Evolutionary conservation across 805 yeast genomes (phyloP).

Genomic region (Lipomyces yamadae): DNA sequence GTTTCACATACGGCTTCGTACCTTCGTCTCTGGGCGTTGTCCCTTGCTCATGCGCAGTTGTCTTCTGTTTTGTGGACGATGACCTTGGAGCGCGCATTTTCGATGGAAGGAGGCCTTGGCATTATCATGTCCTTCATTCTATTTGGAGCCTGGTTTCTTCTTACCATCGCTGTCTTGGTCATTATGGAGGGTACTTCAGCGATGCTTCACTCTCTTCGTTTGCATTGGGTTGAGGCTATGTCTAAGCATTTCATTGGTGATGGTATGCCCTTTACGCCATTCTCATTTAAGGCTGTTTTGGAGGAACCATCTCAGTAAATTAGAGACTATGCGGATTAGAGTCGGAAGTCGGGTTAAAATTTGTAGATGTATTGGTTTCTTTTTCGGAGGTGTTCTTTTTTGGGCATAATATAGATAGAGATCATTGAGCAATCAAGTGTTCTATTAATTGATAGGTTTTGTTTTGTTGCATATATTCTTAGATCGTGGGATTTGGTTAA

Average conservation of each 20-base stretch:
- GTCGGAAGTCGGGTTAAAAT: neutral
- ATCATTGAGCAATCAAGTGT: neutral
- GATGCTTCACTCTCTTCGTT: slow-evolving; percentile 96
- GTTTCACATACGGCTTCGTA: slow-evolving; percentile 99
- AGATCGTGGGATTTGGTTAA: slow-evolving; percentile 5
- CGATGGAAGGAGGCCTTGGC: slow-evolving; percentile 66
- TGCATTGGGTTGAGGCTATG: slow-evolving; percentile 99
- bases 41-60: slow-evolving; percentile 95
- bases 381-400: neutral
- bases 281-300: slow-evolving; percentile 57
- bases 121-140: slow-evolving; percentile 74
- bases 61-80: slow-evolving; percentile 95
- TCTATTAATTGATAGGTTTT: neutral
- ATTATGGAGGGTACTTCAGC: slow-evolving; percentile 99
- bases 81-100: slow-evolving; percentile 86
- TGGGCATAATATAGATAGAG: neutral
- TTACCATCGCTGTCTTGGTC: slow-evolving; percentile 89
- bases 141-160: slow-evolving; percentile 92
- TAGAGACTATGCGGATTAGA: neutral
- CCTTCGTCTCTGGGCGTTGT: slow-evolving; percentile 94
- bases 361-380: neutral
- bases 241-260: slow-evolving; percentile 97
- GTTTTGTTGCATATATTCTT: neutral
- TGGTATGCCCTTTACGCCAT: slow-evolving; percentile 90
- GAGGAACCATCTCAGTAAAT: slow-evolving; percentile 35